phyloP scores from a whole-genome alignment of 495 filamentous ascomycete genomes.

The Endocarpon pusillum region DNA sequence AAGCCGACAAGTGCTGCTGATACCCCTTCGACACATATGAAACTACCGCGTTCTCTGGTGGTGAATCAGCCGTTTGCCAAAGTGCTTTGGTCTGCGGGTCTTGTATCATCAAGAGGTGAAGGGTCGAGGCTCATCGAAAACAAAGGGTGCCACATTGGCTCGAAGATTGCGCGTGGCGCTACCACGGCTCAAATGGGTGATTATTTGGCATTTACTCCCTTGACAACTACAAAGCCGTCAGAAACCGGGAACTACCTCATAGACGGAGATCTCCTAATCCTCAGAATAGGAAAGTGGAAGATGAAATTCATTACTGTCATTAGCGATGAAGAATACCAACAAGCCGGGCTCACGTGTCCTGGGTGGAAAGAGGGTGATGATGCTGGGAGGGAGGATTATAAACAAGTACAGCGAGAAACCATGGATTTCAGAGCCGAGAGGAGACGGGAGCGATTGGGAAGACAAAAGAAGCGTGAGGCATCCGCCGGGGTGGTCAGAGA shows the following conservation, averaged over 20 bases:
- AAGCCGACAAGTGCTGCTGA: constrained; percentile 7
- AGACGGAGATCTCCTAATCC: constrained; percentile 43
- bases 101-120: constrained; percentile 45
- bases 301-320: constrained; percentile 56
- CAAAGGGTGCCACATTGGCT: constrained; percentile 49
- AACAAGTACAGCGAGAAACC: no score
- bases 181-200: constrained; percentile 35
- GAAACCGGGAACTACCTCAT: constrained; percentile 46
- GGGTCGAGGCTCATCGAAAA: constrained; percentile 44
- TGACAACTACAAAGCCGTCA: constrained; percentile 37
- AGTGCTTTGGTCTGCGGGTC: constrained; percentile 49
- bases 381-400: background rate
- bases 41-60: constrained; percentile 49
- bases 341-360: constrained; percentile 24
- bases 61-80: constrained; percentile 40
- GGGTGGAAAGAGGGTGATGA: constrained; percentile 18
- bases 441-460: no score
- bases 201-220: constrained; percentile 42
- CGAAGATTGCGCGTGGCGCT: constrained; percentile 31
- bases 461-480: constrained; percentile 1
- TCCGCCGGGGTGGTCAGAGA: constrained; percentile 3
- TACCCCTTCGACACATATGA: constrained; percentile 29
- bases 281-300: constrained; percentile 69
- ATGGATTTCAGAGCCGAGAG: no score
- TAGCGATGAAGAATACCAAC: constrained; percentile 47